Conservation (phyloP, 169 alveolate species). For the Plasmodium gallinaceum region DNA sequence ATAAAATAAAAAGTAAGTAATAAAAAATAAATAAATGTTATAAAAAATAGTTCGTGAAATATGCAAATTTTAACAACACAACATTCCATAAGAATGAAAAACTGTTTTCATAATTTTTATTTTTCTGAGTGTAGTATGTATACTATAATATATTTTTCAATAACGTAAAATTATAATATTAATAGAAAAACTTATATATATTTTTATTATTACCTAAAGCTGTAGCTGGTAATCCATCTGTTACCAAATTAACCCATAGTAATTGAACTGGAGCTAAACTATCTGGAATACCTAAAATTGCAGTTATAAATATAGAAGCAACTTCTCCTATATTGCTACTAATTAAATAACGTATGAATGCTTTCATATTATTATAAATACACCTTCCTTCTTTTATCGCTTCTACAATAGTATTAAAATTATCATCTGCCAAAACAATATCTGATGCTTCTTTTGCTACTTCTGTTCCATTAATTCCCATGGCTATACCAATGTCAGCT, state of each 20-base stretch:
- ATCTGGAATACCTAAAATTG: constrained; percentile 98
- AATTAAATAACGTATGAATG: constrained; percentile 97
- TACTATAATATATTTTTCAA: too few species aligned
- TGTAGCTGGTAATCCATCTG: constrained; percentile 99
- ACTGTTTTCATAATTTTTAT: too few species aligned
- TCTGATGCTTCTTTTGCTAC: constrained; percentile 99
- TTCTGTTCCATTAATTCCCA: constrained; percentile 99
- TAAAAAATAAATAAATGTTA: neutral
- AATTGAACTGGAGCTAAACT: constrained; percentile 98
- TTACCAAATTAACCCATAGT: constrained; percentile 99
- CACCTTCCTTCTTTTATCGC: constrained; percentile 99
- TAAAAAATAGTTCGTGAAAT: too few species aligned
- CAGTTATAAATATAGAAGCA: constrained; percentile 98
- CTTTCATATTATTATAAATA: constrained; percentile 98
- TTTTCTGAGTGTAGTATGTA: too few species aligned
- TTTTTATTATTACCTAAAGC: constrained; percentile 90
- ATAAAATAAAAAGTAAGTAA: neutral
- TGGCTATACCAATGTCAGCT: constrained; percentile 99
- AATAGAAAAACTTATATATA: neutral
- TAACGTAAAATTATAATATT: too few species aligned
- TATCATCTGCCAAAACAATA: constrained; percentile 99
- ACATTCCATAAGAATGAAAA: too few species aligned
- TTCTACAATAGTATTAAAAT: constrained; percentile 98
- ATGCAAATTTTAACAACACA: too few species aligned
- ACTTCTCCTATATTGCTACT: constrained; percentile 99